Base-by-base conservation (phyloP, 768 basidiomycete genomes). In the Coprinellus aureogranulatus region DNA sequence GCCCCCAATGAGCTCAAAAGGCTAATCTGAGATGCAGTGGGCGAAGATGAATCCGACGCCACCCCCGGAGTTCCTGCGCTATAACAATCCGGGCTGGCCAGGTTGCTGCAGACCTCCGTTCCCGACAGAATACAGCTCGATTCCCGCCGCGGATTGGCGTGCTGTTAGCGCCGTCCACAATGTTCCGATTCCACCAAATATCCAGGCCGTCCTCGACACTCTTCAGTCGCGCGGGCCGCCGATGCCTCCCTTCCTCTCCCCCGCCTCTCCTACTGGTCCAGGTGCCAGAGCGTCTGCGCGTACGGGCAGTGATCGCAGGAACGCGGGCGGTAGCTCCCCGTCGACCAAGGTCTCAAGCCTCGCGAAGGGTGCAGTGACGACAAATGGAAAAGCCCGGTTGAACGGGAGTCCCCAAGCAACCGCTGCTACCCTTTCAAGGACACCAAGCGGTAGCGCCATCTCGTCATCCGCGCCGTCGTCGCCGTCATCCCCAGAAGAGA, bases 21-120 rank as follows among this genome's bases (percentile, higher is more conserved):
- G n/a, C n/a, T n/a, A n/a, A n/a, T n/a, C n/a, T n/a, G n/a, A n/a
- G n/a, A n/a, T 59, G 51, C 72, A 91, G 90, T 92, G 89, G 90
- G 88, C 89, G 58, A 79, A 80, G 61, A 77, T 76, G 10, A 81
- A 78, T 65, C 83, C 83, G 12, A 74, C 78, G 25, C 68, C 81
- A 31, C 74, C 79, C 18, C 65, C 81, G 57, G 85, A 85, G 66
- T 73, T 74, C 52, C 72, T 80, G 30, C 82, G 82, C 18, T 82
- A 81, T 67, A 75, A 80, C 67, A 93, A 92, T 64, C 82, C 81
- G 31, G 91, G 91, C 22, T 93, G 90, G 89, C 92, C 92, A 41
- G 91, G 91, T 39, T 94, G 91, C 76, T 94, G 91, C 77, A 85
- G 90, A n/a, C 75, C 90, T 0, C 91, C 91, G 1, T 72, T 72